Evolutionary conservation across 129 eudicot species (phyloP), one percentile per base, ranked within the genome.

Genomic region (Helianthus tuberosus): DNA sequence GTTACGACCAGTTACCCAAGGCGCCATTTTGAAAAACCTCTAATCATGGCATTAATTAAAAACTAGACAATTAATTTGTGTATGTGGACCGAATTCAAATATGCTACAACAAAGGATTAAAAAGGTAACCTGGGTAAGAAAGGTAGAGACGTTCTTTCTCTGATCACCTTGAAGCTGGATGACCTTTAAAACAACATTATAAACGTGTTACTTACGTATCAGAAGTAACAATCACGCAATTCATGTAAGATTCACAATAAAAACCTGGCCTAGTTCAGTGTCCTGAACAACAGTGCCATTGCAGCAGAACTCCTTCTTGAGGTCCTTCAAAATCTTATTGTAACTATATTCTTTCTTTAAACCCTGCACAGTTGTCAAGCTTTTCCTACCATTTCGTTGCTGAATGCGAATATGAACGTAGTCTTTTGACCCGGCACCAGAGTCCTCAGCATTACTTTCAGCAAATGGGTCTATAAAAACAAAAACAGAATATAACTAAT

Each of bases 201-300:
- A 17, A 20, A 11, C 44, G 9, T 74, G 15, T 57, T 11, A 73
- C 44, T 5, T 16, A 0, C 11, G 14, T 4, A 17, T 27, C 11
- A 57, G 11, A 44, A 78, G 10, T 23, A 60, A 58, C 5, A 6
- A 7, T 25, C 12, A 44, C 2, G 11, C 4, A 20, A 52, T 36
- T 27, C 17, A 13, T 11, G 7, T 14, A 15, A 72, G 27, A 2
- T 11, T 23, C 6, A 38, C 1, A 6, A 60, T 0, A 52, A 77
- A 59, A 36, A 91, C 95, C 97, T 91, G 97, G 76, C 97, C 97
- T 86, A 91, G 75, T 72, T 91, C 97, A 49, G 92, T 85, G 68
- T 91, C 97, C 76, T 91, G 96, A 27, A 91, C 91, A 80, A 91
- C 95, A 68, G 96, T 91, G 27, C 97, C 97, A 88, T 91, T 91